Evolutionary conservation across 257 asterid genomes (phyloP), one percentile per base, ranked within the genome.

Genomic region (Solanum peruvianum): DNA sequence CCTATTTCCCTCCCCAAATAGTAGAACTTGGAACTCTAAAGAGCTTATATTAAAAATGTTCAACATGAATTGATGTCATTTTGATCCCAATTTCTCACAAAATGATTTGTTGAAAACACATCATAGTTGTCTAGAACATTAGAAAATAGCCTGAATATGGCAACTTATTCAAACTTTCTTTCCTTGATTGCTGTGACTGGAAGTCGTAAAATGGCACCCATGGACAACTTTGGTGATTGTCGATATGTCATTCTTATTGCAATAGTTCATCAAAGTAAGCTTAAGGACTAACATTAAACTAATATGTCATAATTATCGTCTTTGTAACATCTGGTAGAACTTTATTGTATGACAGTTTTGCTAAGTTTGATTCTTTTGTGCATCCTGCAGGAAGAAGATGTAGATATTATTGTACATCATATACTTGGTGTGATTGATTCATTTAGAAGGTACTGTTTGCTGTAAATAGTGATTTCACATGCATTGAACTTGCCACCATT

Each of bases 381-480:
- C 37, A 15, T 42, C 86, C 42, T 90, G 89, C 90, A 94, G 98
- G 98, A 93, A 90, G 98, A 94, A 90, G 96, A 94, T 91, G 94
- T 92, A 12, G 95, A 94, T 37, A 86, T 96, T 72, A 89, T 96
- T 76, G 92, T 94, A 90, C 96, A 96, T 88, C 98, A 96, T 88
- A 86, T 93, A 83, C 87, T 88, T 52, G 98, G 98, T 29, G 90
- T 92, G 44, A 87, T 96, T 16, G 97, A 92, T 86, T 92, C 94
- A 2, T 91, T 92, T 80, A 91, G 90, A 92, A 93, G 98, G 98
- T 96, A 91, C 27, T 25, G 14, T 18, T 9, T 37, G n/a, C 12
- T 35, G 56, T 12, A 18, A 62, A 44, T 47, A 35, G 13, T 44
- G 27, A 49, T 9, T 33, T 23, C 67, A 13, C 76, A 84, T 70